Evolutionary conservation across 331 rosid genomes (phyloP), one percentile per base, ranked within the genome.

Genomic region (Quercus tomentella): DNA sequence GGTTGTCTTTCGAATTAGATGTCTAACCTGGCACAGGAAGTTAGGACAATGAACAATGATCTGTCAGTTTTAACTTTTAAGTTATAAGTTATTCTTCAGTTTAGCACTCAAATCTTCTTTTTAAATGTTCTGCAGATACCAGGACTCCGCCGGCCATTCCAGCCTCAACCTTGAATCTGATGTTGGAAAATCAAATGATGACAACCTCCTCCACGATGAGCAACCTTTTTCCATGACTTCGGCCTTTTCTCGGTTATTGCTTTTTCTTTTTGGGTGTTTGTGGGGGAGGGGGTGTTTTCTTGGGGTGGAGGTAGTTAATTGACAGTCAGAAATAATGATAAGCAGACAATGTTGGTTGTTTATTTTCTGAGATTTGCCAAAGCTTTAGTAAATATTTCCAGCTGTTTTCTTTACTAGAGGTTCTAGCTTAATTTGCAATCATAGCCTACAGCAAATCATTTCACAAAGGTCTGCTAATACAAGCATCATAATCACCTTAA

Each of bases 51-150:
- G 54, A 49, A 49, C 54, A 10, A 49, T 49, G 15, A 49, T 49
- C 5, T 49, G 54, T 12, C 17, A 4, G 17, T 49, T 49, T 12
- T 49, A 49, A 49, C 16, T 49, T 49, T 3, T 49, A 3, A 11
- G 18, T 49, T 49, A 12, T 12, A 1, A 11, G 5, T 49, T 49
- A 49, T 49, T 49, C 54, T 49, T 49, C 54, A 49, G 54, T 49
- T 49, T 10, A 49, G 18, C 54, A 49, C 54, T 49, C 54, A 49
- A 45, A 3, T 49, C 17, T 49, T 14, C 17, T 12, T 49, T 49
- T 49, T 31, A 78, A 71, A 49, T 67, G 57, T 84, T 77, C 70
- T 86, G 89, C 94, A 92, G 97, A 92, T 90, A 81, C 94, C 91
- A 21, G 94, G 92, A 60, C 92, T 92, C 65, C 86, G 25, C 72